Conservation (phyloP, 2,329 filamentous ascomycete genomes). For the Teratosphaeria pseudoeucalypti region DNA sequence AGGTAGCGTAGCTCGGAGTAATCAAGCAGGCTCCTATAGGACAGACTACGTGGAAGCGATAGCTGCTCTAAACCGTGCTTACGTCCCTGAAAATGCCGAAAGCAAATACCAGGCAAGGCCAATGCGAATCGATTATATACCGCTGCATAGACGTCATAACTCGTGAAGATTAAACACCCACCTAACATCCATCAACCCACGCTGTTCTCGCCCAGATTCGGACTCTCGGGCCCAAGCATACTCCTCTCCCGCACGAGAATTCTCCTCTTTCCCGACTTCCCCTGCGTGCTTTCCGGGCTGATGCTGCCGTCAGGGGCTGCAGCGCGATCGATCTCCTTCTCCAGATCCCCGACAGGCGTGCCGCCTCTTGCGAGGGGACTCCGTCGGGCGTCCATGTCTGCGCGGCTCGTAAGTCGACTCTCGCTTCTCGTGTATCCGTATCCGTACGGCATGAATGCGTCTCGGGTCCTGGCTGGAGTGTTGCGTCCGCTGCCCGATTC, state of each 20-base stretch:
- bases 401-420: slow-evolving; percentile 6
- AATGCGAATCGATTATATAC: too few relatives aligned
- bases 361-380: slow-evolving; percentile 16
- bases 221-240: slow-evolving; percentile 4
- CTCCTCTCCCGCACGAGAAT: slow-evolving; percentile 14
- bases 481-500: slow-evolving; percentile 11
- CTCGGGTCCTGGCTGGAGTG: slow-evolving; percentile 19
- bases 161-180: not conserved
- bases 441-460: slow-evolving; percentile 26
- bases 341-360: slow-evolving; percentile 11
- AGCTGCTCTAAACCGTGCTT: too few relatives aligned
- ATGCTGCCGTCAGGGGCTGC: not conserved
- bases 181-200: not conserved
- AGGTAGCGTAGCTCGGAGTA: too few relatives aligned
- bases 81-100: too few relatives aligned
- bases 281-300: not conserved
- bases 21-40: too few relatives aligned
- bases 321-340: slow-evolving; percentile 10
- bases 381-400: not conserved
- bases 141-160: not conserved
- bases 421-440: slow-evolving; percentile 23
- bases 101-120: too few relatives aligned
- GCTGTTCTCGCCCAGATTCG: not conserved
- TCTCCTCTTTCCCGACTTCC: slow-evolving; percentile 5
- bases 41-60: too few relatives aligned